Conservation (phyloP, 1,284 basidiomycete species). For the Tilletia walkeri region DNA sequence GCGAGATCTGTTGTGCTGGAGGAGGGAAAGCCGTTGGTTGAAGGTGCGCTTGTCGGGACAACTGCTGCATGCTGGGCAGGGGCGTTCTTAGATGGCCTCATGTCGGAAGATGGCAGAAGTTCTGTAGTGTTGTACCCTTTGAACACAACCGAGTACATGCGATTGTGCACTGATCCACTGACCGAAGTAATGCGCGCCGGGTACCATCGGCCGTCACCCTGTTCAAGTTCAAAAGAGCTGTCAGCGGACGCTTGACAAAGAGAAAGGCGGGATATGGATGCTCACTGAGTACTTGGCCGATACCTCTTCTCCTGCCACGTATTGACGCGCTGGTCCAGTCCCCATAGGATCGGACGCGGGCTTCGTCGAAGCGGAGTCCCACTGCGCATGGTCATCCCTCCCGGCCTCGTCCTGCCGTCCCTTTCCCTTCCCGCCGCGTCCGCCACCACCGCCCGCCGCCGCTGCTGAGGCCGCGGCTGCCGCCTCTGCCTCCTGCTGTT, state of each 20-base stretch:
- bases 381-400: neutral
- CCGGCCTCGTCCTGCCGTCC: neutral
- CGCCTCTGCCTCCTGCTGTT: conserved; percentile 9
- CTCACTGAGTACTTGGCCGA: conserved; percentile 71
- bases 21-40: conserved; percentile 58
- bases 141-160: conserved; percentile 89
- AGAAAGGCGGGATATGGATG: neutral
- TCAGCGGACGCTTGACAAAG: neutral
- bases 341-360: conserved; percentile 10
- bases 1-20: conserved; percentile 55
- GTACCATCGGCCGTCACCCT: conserved; percentile 42
- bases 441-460: neutral
- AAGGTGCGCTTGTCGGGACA: conserved; percentile 58
- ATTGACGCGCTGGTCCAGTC: conserved; percentile 21
- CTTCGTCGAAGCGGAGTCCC: neutral
- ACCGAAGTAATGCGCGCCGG: conserved; percentile 61
- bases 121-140: conserved; percentile 94
- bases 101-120: conserved; percentile 70
- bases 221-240: neutral
- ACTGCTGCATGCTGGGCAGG: conserved; percentile 9
- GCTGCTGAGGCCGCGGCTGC: conserved; percentile 8
- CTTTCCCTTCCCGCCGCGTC: neutral
- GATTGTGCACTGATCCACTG: conserved; percentile 77
- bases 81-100: conserved; percentile 63
- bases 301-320: conserved; percentile 82